phyloP scores from a whole-genome alignment of 2,329 filamentous ascomycete genomes.

The Trichoderma koningiopsis region DNA sequence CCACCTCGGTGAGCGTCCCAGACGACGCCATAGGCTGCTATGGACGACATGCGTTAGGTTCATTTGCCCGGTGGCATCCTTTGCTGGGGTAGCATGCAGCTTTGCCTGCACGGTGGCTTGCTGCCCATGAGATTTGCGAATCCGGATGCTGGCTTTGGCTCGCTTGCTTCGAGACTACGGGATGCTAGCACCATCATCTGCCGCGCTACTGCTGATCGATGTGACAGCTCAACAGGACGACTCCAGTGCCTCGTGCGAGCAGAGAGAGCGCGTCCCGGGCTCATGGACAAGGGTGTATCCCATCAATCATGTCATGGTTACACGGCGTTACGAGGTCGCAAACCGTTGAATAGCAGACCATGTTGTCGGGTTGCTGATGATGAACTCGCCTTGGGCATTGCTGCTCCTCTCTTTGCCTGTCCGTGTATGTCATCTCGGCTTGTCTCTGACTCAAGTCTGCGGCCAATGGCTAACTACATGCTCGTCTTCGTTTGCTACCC shows the following conservation, averaged over 20 bases:
- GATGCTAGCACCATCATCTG: constrained; percentile 3
- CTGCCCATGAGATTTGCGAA: constrained; percentile 3
- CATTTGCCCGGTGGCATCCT: constrained; percentile 1
- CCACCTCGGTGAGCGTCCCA: constrained; percentile 25
- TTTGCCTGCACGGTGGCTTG: constrained; percentile 2
- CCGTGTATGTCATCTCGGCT: neutral
- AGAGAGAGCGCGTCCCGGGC: neutral
- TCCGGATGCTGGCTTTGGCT: constrained; percentile 1
- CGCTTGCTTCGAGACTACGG: constrained; percentile 11
- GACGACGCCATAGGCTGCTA: constrained; percentile 21
- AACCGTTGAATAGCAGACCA: constrained; percentile 1
- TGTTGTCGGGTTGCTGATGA: constrained; percentile 11
- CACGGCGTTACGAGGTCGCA: neutral
- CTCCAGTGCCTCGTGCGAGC: neutral
- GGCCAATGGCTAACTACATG: neutral
- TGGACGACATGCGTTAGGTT: constrained; percentile 13
- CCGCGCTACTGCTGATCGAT: neutral
- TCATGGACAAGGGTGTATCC: neutral
- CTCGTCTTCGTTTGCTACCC: neutral
- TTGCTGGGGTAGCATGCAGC: constrained; percentile 16
- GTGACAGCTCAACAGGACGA: neutral
- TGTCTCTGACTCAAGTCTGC: neutral
- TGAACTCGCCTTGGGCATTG: neutral
- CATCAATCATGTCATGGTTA: neutral
- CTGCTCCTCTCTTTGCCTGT: neutral